A percentile compares a stretch with the other conserved stretches of the same genome.
Evolutionary conservation across 1,284 basidiomycete genomes (phyloP).

Genomic region (Salmacisia buchloeana): DNA sequence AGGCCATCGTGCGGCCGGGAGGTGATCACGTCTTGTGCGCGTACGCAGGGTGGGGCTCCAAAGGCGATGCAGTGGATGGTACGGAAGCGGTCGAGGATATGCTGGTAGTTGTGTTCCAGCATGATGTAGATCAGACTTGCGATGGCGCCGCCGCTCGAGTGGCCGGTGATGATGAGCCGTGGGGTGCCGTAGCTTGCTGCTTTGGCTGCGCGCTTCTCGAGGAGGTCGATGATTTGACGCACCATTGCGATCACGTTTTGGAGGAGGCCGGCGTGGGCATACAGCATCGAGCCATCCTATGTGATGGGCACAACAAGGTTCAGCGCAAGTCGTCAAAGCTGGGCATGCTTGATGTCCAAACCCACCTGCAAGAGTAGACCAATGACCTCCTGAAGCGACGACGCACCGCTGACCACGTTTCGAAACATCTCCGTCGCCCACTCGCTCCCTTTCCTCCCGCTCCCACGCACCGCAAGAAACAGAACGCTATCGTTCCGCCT

Average conservation of each 20-base stretch:
- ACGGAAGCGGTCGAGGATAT: conserved; percentile 1
- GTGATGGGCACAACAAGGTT: background rate
- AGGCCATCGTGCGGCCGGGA: background rate
- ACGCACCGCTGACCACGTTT: background rate
- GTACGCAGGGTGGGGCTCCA: background rate
- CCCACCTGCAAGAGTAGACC: background rate
- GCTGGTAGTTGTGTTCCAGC: conserved; percentile 7
- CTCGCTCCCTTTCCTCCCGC: conserved; percentile 6
- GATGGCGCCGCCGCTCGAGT: conserved; percentile 2
- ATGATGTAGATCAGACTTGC: conserved; percentile 8
- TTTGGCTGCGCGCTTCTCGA: background rate
- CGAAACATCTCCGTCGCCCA: conserved; percentile 6
- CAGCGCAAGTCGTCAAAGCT: background rate
- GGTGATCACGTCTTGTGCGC: background rate
- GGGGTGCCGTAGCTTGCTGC: too few relatives aligned
- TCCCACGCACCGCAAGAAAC: background rate
- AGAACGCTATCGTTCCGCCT: background rate
- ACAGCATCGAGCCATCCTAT: conserved; percentile 5
- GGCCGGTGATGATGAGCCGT: background rate
- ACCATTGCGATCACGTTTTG: background rate
- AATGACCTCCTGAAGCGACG: background rate
- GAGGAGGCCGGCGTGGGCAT: conserved; percentile 2
- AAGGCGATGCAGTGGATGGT: conserved; percentile 6
- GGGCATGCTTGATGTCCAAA: background rate
- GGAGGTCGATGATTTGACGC: background rate